Evolutionary conservation across 2,329 filamentous ascomycete genomes (phyloP).

Genomic region (Apiospora hydei): DNA sequence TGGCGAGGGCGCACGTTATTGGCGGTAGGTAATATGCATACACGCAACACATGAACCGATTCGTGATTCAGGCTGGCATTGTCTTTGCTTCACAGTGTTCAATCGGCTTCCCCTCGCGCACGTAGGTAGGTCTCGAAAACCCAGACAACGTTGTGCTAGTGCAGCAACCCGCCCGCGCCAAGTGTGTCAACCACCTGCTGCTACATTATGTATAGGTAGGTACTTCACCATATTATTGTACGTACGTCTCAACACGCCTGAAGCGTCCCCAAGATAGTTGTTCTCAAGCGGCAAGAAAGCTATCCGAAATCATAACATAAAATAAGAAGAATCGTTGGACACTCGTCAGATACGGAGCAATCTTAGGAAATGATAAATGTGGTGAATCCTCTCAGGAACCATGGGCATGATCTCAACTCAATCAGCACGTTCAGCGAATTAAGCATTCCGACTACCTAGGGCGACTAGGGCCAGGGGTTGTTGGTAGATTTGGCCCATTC

Average conservation of each 20-base stretch:
- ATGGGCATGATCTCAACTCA: neutral
- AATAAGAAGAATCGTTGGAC: neutral
- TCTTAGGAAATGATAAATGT: neutral
- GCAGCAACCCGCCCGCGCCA: slow-evolving; percentile 9
- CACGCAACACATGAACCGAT: slow-evolving; percentile 1
- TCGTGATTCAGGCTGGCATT: slow-evolving; percentile 3
- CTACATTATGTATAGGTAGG: neutral
- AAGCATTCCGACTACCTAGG: neutral
- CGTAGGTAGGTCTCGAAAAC: neutral
- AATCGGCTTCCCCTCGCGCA: neutral
- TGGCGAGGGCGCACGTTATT: neutral
- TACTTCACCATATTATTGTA: too few species aligned
- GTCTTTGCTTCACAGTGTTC: slow-evolving; percentile 10
- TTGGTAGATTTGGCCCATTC: slow-evolving; percentile 7
- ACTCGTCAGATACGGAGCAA: too few species aligned
- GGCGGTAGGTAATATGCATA: neutral
- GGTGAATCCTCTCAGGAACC: neutral
- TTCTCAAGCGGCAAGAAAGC: neutral
- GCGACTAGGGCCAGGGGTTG: slow-evolving; percentile 13
- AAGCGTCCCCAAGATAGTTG: neutral
- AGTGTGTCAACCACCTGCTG: neutral
- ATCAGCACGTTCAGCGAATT: neutral
- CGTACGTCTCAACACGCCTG: neutral
- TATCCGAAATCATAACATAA: neutral
- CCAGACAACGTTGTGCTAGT: slow-evolving; percentile 13